Base-by-base conservation (phyloP, 2,329 filamentous ascomycete genomes). In the Mycosphaerella arachidis region DNA sequence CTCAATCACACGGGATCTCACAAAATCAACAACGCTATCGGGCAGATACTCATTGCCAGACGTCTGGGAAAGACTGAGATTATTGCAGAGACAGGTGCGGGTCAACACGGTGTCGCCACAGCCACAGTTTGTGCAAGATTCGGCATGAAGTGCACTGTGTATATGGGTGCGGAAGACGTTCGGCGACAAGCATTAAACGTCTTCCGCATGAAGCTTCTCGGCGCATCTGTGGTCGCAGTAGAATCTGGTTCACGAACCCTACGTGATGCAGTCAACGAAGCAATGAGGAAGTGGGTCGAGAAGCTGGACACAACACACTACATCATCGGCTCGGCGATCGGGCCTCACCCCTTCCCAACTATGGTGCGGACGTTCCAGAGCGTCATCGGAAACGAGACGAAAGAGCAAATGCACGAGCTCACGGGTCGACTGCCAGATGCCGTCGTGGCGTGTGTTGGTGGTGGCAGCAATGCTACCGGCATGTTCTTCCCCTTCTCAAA, bases 1-100 rank as follows among this genome's bases (percentile, higher is more conserved):
- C 81, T 97, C 58, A 97, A 97, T 78, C 94, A 99, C 75, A 97
- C 94, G 8, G 94, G 94, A 67, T 95, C 90, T 64, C 94, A 99
- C 83, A 99, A 99, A 84, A 97, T 99, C 82, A 99, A 99, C 82
- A 99, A 99, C 71, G 94, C 94, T 0, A 81, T 99, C 8, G 94
- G 94, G 1, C 94, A 99, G 76, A 86, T 97, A 53, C 84, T 99
- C 13, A 80, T 99, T 43, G 94, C 94, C 1, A 84, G 84, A 68
- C 83, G 91, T 63, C 78, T 99, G 53, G 94, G 94, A 54, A 99
- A 99, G 84, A 97, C 88, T 6, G 89, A 92, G 74, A 97, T 99
- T 70, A 99, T 99, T 68, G 94, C 94, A 53, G 94, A 99, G 79
- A 99, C 94, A 16, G 94, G 94, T 67, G 94, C 94, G 56, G 94